These are phyloP conservation scores for Petunia axillaris DNA, from an alignment of 257 asterid species.

Conservation along the genomic window DNA sequence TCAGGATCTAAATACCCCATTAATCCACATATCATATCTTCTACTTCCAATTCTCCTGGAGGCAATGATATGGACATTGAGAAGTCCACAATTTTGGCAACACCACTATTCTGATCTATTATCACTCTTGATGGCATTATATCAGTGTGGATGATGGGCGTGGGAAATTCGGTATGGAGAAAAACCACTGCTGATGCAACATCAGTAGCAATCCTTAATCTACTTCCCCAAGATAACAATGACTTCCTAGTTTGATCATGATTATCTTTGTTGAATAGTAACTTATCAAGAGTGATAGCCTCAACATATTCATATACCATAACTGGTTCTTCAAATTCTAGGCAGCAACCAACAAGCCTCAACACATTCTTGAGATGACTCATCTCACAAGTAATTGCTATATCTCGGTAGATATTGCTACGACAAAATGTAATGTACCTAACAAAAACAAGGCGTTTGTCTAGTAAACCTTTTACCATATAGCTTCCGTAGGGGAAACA, in stretches of 20 bases:
- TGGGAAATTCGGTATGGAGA: too few species aligned
- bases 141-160: slow-evolving; percentile 12
- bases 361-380: slow-evolving; percentile 27
- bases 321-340: slow-evolving; percentile 26
- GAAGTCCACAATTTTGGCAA: slow-evolving; percentile 23
- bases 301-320: slow-evolving; percentile 9
- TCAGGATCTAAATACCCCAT: not conserved
- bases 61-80: slow-evolving; percentile 32
- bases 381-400: slow-evolving; percentile 28
- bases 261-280: not conserved
- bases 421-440: too few species aligned
- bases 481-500: too few species aligned
- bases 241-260: too few species aligned
- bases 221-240: not conserved
- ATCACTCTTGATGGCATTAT: slow-evolving; percentile 20
- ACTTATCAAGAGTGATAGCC: not conserved
- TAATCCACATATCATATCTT: not conserved
- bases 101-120: slow-evolving; percentile 14
- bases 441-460: not conserved
- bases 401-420: slow-evolving; percentile 11
- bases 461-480: too few species aligned
- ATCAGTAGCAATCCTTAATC: slow-evolving; percentile 19
- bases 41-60: slow-evolving; percentile 25
- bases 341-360: slow-evolving; percentile 24
- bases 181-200: not conserved